Evolutionary conservation across 345 rosid genomes (phyloP), one percentile per base, ranked within the genome.

Genomic region (Salix exigua): DNA sequence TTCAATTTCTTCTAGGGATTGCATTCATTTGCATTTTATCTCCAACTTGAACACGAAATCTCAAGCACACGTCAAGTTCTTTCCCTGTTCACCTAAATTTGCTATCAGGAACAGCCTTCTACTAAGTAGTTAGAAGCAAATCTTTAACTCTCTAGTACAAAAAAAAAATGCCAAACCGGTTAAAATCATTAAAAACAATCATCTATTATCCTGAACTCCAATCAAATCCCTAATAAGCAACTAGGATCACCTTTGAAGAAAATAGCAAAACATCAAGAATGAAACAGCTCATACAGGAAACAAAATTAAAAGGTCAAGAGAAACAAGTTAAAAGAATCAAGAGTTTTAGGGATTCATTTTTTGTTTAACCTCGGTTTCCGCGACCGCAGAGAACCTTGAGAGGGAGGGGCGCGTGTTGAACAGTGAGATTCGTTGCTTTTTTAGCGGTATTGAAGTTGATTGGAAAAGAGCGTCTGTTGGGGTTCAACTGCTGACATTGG

Each of bases 391-490:
- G 35, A 55, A 74, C 35, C 71, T 48, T 69, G 25, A 68, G 61
- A 63, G 74, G 78, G 28, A 68, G 68, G 25, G 65, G 68, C 51
- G 74, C 2, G 58, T 7, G 33, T 18, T 44, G 18, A 51, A 75
- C 25, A 16, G 68, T 19, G 26, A 61, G 37, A 42, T 17, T 60
- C 10, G 77, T 16, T 25, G 55, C 25, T 17, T 30, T 46, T 19
- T 66, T 64, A n/a, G 26, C 62, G 74, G 67, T 5, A 73, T 30
- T 37, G 61, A 18, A 44, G 66, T 72, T 50, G 76, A 11, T 68
- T 40, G 88, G 86, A 63, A 85, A 77, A 25, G 86, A 83, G 79
- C 79, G 48, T n/a, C 46, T 19, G 19, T 26, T 35, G 33, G 65
- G 63, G 55, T 7, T 48, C 40, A 69, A 72, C 37, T 55, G 5